phyloP scores from a whole-genome alignment of 192 early-diverging fungal species.

The Coemansia sp. region DNA sequence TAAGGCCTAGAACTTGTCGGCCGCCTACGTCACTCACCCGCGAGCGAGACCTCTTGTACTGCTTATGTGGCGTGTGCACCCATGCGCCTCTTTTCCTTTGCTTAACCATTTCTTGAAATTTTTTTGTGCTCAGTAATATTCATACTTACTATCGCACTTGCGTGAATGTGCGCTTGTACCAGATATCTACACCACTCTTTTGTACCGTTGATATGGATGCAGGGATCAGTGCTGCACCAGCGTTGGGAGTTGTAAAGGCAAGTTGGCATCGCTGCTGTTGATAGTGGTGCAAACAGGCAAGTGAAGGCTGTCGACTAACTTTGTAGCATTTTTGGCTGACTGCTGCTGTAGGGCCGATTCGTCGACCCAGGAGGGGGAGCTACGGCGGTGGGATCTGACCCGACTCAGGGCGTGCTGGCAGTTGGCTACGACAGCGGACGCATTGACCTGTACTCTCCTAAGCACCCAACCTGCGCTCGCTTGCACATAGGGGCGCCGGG shows the following conservation, averaged over 20 bases:
- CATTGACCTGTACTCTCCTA: slow-evolving; percentile 25
- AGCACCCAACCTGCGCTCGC: slow-evolving; percentile 8
- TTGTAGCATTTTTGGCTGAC: background rate
- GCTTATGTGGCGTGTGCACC: background rate
- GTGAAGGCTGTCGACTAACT: background rate
- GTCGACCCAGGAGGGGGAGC: slow-evolving; percentile 32
- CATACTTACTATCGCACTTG: background rate
- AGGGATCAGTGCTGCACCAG: background rate
- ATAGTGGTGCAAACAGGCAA: background rate
- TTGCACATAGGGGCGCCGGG: slow-evolving; percentile 4
- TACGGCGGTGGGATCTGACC: slow-evolving; percentile 40
- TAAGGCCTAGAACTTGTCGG: background rate
- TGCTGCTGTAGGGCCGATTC: slow-evolving; percentile 17
- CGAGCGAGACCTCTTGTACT: background rate
- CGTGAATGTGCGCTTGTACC: background rate
- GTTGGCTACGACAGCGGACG: slow-evolving; percentile 30
- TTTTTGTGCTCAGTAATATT: background rate
- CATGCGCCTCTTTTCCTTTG: background rate
- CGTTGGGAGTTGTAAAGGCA: slow-evolving; percentile 24
- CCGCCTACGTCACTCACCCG: background rate
- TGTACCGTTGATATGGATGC: slow-evolving; percentile 2
- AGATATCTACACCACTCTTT: background rate
- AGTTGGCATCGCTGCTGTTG: background rate
- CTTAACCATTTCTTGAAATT: background rate
- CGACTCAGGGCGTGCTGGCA: slow-evolving; percentile 31